Conservation (phyloP, 805 yeast species). For the Candida andamanensis region DNA sequence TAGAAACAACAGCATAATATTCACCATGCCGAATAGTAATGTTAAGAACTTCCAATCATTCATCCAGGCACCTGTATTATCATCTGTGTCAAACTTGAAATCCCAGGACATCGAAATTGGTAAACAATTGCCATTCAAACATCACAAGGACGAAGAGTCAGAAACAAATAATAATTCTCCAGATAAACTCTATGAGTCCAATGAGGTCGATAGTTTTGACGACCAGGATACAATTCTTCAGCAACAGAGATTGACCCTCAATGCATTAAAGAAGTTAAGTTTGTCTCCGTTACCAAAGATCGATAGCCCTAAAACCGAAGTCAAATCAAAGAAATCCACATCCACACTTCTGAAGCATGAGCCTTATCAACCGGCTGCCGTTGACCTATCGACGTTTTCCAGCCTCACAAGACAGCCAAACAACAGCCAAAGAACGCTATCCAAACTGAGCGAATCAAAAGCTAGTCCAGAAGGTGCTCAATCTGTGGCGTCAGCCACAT, state of each 20-base stretch:
- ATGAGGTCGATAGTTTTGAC: slow-evolving; percentile 21
- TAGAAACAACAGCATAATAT: slow-evolving; percentile 12
- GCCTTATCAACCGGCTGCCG: slow-evolving; percentile 44
- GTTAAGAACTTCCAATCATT: slow-evolving; percentile 38
- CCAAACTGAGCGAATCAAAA: background rate
- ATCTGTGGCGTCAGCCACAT: no score
- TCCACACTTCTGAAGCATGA: slow-evolving; percentile 10
- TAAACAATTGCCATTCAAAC: slow-evolving; percentile 35
- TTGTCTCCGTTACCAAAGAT: slow-evolving; percentile 37
- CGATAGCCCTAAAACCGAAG: slow-evolving; percentile 11
- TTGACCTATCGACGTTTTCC: slow-evolving; percentile 39
- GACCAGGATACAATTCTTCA: slow-evolving; percentile 32
- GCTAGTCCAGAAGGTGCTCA: no score
- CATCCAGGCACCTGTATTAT: slow-evolving; percentile 43
- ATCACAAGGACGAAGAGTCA: slow-evolving; percentile 11
- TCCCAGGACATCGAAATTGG: slow-evolving; percentile 37
- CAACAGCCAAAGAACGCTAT: slow-evolving; percentile 5
- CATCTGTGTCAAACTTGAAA: slow-evolving; percentile 29
- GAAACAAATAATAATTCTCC: slow-evolving; percentile 2
- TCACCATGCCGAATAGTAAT: slow-evolving; percentile 18
- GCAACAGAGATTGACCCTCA: slow-evolving; percentile 38
- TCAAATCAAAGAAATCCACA: slow-evolving; percentile 1
- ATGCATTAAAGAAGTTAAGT: slow-evolving; percentile 39
- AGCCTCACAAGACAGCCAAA: slow-evolving; percentile 42
- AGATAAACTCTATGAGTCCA: no score